Evolutionary conservation across 2,329 filamentous ascomycete species (phyloP).

Genomic region (Chaetomium olivaceum): DNA sequence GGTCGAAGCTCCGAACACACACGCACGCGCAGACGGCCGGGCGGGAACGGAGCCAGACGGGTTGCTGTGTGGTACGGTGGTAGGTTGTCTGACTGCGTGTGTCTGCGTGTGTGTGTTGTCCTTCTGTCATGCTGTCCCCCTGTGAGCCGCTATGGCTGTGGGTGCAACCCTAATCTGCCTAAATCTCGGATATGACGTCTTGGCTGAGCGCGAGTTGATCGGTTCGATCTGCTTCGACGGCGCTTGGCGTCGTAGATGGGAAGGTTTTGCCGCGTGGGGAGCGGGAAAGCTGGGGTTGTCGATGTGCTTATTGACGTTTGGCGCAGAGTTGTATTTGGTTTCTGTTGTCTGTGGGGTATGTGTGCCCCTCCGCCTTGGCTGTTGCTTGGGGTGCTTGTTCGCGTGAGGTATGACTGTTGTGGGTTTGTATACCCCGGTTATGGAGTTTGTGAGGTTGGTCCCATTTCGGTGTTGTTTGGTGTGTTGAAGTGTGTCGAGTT

Average conservation of each 20-base stretch:
- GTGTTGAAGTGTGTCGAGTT: not conserved
- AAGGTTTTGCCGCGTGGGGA: not conserved
- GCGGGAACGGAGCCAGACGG: not conserved
- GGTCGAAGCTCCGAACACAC: not conserved
- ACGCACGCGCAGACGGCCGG: not conserved
- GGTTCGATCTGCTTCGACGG: not conserved
- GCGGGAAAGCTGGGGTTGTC: not conserved
- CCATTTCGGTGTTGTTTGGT: not conserved
- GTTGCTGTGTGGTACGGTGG: not conserved
- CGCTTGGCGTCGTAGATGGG: not conserved
- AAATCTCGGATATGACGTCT: constrained; percentile 4
- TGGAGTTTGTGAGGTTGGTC: not conserved
- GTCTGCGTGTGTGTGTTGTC: not conserved
- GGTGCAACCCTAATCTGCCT: constrained; percentile 4
- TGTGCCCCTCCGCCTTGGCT: not conserved
- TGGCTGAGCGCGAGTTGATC: constrained; percentile 1
- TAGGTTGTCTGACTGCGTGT: not conserved
- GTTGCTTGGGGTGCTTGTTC: not conserved
- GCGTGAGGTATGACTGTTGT: not conserved
- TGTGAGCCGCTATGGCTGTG: not conserved
- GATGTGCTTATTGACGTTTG: not conserved
- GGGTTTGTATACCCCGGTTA: not conserved
- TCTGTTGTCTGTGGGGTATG: not conserved
- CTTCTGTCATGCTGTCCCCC: not conserved
- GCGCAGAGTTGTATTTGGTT: not conserved